A percentile compares a stretch with the other conserved stretches of the same genome.
Evolutionary conservation across 371 early-diverging fungal species (phyloP).

Genomic region (Mortierella sp.): DNA sequence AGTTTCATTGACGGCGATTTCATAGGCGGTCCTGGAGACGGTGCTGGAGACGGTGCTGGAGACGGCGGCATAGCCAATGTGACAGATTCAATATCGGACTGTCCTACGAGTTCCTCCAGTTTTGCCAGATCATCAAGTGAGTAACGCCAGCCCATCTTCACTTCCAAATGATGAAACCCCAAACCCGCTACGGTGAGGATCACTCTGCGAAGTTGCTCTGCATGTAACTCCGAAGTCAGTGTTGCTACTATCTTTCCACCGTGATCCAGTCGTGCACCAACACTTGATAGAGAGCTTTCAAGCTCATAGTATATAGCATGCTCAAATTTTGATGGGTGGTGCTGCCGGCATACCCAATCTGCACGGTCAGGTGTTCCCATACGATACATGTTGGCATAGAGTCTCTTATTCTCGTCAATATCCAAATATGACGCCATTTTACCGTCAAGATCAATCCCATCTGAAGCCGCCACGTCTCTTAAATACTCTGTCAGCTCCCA

Average conservation of each 20-base stretch:
- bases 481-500: conserved; percentile 10
- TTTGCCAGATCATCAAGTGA: background rate
- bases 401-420: background rate
- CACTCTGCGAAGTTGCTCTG: background rate
- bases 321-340: background rate
- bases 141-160: background rate
- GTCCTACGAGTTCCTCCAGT: background rate
- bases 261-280: conserved; percentile 9
- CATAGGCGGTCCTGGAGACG: too few relatives aligned
- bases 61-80: background rate
- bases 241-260: background rate
- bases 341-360: conserved; percentile 12
- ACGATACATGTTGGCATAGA: conserved; percentile 6
- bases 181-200: background rate
- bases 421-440: conserved; percentile 1
- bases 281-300: conserved; percentile 8
- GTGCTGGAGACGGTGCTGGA: background rate
- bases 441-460: conserved; percentile 3
- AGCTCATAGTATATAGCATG: conserved; percentile 4
- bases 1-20: too few relatives aligned
- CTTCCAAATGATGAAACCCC: background rate
- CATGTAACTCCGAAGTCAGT: background rate
- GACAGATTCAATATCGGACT: background rate
- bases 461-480: background rate
- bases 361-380: conserved; percentile 3